Conservation (phyloP, 192 early-diverging fungal species). For the Linderina pennispora region DNA sequence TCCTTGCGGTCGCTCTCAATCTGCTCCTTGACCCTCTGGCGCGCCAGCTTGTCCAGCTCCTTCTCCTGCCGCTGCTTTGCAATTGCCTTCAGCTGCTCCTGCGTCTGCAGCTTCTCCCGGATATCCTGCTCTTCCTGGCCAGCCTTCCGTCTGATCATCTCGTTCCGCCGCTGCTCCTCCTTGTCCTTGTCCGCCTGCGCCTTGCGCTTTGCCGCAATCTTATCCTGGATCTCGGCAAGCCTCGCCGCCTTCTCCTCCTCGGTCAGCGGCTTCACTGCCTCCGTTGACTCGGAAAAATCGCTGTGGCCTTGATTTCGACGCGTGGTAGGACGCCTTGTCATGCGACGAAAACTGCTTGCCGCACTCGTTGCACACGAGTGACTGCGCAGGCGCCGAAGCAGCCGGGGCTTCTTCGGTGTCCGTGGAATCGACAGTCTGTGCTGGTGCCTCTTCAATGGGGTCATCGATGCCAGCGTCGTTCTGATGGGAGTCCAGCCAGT, state of each 20-base stretch:
- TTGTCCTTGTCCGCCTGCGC: slow-evolving; percentile 52
- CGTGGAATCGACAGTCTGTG: background rate
- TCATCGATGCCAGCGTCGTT: slow-evolving; percentile 22
- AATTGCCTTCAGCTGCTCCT: slow-evolving; percentile 53
- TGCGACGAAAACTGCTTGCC: slow-evolving; percentile 55
- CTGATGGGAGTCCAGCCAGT: slow-evolving; percentile 41
- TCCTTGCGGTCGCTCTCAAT: slow-evolving; percentile 67
- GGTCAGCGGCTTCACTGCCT: slow-evolving; percentile 62
- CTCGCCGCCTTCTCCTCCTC: slow-evolving; percentile 68
- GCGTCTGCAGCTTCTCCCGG: slow-evolving; percentile 49
- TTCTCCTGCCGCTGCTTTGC: slow-evolving; percentile 58
- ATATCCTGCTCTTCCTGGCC: slow-evolving; percentile 55
- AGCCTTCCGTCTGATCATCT: slow-evolving; percentile 50
- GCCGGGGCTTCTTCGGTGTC: background rate
- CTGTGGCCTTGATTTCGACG: slow-evolving; percentile 58
- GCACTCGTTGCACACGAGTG: slow-evolving; percentile 60
- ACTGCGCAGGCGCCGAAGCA: slow-evolving; percentile 19
- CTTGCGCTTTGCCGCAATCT: slow-evolving; percentile 50
- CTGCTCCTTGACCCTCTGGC: slow-evolving; percentile 51
- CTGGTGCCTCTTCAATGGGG: slow-evolving; percentile 3
- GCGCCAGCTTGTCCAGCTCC: slow-evolving; percentile 59
- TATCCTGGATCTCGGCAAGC: slow-evolving; percentile 52
- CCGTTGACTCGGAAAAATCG: slow-evolving; percentile 61
- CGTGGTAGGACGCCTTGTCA: slow-evolving; percentile 57
- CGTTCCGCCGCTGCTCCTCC: slow-evolving; percentile 52